phyloP scores from a whole-genome alignment of 2,329 filamentous ascomycete genomes.

The Aspergillus thermomutatus region DNA sequence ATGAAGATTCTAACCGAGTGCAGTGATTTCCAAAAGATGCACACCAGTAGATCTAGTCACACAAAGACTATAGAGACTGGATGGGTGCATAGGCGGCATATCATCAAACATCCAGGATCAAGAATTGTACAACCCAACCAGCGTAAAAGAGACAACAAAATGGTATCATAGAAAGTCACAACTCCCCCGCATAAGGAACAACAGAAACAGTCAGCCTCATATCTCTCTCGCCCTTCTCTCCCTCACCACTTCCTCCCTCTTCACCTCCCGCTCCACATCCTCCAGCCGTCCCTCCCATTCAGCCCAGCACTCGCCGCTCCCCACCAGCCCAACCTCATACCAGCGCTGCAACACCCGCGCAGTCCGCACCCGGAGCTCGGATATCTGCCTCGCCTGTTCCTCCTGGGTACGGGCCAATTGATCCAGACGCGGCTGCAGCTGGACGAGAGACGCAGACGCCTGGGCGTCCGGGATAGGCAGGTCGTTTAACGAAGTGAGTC shows the following conservation, averaged over 20 bases:
- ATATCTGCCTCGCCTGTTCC: slow-evolving; percentile 37
- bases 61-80: too few relatives aligned
- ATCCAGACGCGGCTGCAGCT: slow-evolving; percentile 42
- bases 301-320: slow-evolving; percentile 65
- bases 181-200: neutral
- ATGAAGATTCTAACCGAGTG: too few relatives aligned
- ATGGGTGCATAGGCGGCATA: too few relatives aligned
- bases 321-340: slow-evolving; percentile 71
- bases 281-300: slow-evolving; percentile 67
- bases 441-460: slow-evolving; percentile 40
- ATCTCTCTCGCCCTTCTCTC: slow-evolving; percentile 51
- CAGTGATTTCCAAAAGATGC: too few relatives aligned
- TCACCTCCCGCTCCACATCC: slow-evolving; percentile 62
- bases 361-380: slow-evolving; percentile 41
- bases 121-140: neutral
- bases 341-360: slow-evolving; percentile 60
- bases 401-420: slow-evolving; percentile 34
- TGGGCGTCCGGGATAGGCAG: slow-evolving; percentile 44
- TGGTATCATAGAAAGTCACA: neutral
- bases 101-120: too few relatives aligned
- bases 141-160: neutral
- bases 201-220: slow-evolving; percentile 18
- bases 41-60: too few relatives aligned
- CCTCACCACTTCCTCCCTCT: slow-evolving; percentile 59
- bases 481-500: slow-evolving; percentile 47